A percentile compares a stretch with the other conserved stretches of the same genome.
phyloP scores from a whole-genome alignment of 495 filamentous ascomycete species.

The Hypoxylon rickii region DNA sequence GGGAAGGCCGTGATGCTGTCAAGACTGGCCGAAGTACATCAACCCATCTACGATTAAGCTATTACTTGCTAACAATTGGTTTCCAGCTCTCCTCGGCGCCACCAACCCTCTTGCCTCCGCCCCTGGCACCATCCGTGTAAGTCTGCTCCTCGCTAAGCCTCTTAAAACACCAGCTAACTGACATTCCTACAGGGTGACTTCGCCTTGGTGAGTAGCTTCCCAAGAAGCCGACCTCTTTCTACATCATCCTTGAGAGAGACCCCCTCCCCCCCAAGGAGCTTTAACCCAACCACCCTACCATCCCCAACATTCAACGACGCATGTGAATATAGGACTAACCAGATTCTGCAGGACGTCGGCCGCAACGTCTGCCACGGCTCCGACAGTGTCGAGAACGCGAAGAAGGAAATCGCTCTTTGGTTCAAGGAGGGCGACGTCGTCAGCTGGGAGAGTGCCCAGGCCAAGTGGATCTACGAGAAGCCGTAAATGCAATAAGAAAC shows the following conservation, averaged over 20 bases:
- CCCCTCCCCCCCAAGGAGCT: not conserved
- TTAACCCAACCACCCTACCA: not conserved
- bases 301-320: not conserved
- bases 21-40: conserved; percentile 90
- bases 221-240: too few species aligned
- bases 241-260: too few species aligned
- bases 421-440: conserved; percentile 85
- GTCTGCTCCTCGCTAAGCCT: conserved; percentile 42
- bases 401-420: conserved; percentile 99
- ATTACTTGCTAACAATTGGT: conserved; percentile 23
- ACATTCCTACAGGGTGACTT: conserved; percentile 35
- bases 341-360: conserved; percentile 68
- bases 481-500: conserved; percentile 9
- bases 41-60: not conserved
- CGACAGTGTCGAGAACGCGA: conserved; percentile 95
- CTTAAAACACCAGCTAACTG: not conserved
- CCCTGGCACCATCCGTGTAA: conserved; percentile 94
- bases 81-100: conserved; percentile 83
- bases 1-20: conserved; percentile 96
- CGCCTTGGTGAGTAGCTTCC: conserved; percentile 19
- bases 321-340: not conserved
- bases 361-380: conserved; percentile 99
- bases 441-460: conserved; percentile 75
- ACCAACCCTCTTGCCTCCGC: conserved; percentile 94
- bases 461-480: conserved; percentile 97